Conservation (phyloP, 2,329 filamentous ascomycete genomes). For the Sporothrix humicola region DNA sequence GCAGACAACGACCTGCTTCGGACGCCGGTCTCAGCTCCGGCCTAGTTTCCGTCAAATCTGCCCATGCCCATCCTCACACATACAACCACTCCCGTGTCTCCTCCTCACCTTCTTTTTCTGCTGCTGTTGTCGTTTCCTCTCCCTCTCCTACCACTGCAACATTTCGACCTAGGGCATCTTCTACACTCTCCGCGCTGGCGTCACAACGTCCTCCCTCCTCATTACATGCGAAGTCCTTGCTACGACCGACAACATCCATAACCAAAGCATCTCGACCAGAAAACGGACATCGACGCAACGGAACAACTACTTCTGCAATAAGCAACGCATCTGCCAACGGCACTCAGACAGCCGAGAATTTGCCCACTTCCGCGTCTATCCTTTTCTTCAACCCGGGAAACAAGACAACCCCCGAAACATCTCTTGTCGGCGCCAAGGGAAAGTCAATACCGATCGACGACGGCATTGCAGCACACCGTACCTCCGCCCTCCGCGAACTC, state of each 20-base stretch:
- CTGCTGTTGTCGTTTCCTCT: neutral
- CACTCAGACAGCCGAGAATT: neutral
- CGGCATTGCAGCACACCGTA: slow-evolving; percentile 61
- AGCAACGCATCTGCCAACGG: neutral
- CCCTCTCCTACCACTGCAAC: neutral
- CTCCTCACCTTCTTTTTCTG: slow-evolving; percentile 14
- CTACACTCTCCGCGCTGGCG: neutral
- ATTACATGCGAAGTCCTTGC: neutral
- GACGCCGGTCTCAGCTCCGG: slow-evolving; percentile 33
- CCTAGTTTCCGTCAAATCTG: slow-evolving; percentile 20
- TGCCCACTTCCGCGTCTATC: slow-evolving; percentile 51
- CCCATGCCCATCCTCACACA: neutral
- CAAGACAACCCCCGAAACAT: slow-evolving; percentile 54
- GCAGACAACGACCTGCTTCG: slow-evolving; percentile 31
- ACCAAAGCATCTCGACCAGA: neutral
- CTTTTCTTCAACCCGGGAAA: slow-evolving; percentile 53
- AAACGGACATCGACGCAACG: neutral
- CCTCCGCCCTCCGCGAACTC: slow-evolving; percentile 64
- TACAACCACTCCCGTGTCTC: slow-evolving; percentile 13
- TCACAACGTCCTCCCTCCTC: slow-evolving; percentile 2
- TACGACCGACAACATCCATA: neutral
- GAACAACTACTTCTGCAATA: neutral
- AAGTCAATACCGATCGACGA: slow-evolving; percentile 62
- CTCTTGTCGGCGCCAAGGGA: slow-evolving; percentile 60
- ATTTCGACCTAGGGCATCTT: neutral